Evolutionary conservation across 805 yeast species (phyloP).

Genomic region (Yarrowia hollandica): DNA sequence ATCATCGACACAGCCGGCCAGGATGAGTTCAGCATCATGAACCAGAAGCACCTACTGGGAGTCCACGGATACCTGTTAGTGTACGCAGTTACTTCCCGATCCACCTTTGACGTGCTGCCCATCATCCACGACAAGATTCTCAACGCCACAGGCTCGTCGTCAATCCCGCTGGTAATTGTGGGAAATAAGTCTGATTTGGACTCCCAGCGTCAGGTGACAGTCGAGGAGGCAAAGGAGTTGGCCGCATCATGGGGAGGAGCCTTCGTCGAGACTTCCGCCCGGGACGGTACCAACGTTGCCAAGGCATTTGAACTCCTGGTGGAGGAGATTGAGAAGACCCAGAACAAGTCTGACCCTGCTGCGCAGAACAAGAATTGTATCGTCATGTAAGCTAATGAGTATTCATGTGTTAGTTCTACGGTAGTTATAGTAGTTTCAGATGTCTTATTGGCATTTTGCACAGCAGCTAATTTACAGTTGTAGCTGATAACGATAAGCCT

Average conservation of each 20-base stretch:
- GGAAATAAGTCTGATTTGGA: slow-evolving; percentile 76
- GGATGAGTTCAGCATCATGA: slow-evolving; percentile 81
- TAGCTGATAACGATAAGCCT: no score
- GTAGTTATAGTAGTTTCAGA: no score
- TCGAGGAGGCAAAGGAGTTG: slow-evolving; percentile 57
- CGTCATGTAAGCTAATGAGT: slow-evolving; percentile 42
- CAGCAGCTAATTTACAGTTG: no score
- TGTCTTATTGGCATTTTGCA: no score
- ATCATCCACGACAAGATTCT: slow-evolving; percentile 80
- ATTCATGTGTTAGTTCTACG: not conserved
- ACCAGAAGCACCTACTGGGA: slow-evolving; percentile 74
- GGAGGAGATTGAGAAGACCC: slow-evolving; percentile 61
- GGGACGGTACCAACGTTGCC: slow-evolving; percentile 69
- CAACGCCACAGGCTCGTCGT: slow-evolving; percentile 58
- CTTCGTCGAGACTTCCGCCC: slow-evolving; percentile 81
- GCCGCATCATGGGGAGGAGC: slow-evolving; percentile 69
- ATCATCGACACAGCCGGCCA: slow-evolving; percentile 92
- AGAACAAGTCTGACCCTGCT: slow-evolving; percentile 44
- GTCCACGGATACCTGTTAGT: slow-evolving; percentile 81
- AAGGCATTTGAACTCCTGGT: slow-evolving; percentile 61
- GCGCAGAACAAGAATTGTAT: slow-evolving; percentile 52
- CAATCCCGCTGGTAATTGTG: slow-evolving; percentile 75
- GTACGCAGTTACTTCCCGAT: slow-evolving; percentile 75
- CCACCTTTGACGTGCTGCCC: slow-evolving; percentile 73
- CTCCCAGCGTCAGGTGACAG: slow-evolving; percentile 58